Evolutionary conservation across 116 monocot genomes (phyloP).

Genomic region (Posidonia oceanica): DNA sequence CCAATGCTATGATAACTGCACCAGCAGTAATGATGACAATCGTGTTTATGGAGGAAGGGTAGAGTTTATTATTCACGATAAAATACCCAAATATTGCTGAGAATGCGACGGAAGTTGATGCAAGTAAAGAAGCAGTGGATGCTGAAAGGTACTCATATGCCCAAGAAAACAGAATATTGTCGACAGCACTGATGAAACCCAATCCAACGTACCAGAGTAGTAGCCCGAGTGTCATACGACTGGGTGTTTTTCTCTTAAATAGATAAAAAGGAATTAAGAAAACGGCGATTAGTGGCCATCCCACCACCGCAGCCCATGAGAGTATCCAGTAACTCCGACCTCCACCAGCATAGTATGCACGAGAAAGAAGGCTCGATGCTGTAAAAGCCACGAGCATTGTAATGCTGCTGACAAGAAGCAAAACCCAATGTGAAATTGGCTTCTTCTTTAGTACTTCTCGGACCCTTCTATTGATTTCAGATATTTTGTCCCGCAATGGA

Average conservation of each 20-base stretch:
- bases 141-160: constrained; percentile 93
- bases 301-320: constrained; percentile 84
- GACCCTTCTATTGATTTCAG: constrained; percentile 12
- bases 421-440: constrained; percentile 58
- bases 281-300: constrained; percentile 78
- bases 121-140: constrained; percentile 82
- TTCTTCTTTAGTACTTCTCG: constrained; percentile 28
- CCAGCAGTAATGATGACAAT: constrained; percentile 62
- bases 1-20: constrained; percentile 61
- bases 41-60: constrained; percentile 65
- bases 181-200: constrained; percentile 78
- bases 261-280: constrained; percentile 53
- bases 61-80: constrained; percentile 66
- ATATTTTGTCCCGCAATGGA: constrained; percentile 13
- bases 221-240: constrained; percentile 52
- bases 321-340: constrained; percentile 94
- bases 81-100: constrained; percentile 72
- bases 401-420: constrained; percentile 37
- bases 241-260: constrained; percentile 27
- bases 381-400: constrained; percentile 84
- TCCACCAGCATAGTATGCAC: constrained; percentile 64
- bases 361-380: constrained; percentile 80
- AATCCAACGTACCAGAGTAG: constrained; percentile 51
- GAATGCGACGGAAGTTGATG: constrained; percentile 64
- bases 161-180: constrained; percentile 88